Percentiles rank a stretch among this genome's conserved stretches.
phyloP scores from a whole-genome alignment of 2,329 filamentous ascomycete genomes.

The Botrytis tulipae region DNA sequence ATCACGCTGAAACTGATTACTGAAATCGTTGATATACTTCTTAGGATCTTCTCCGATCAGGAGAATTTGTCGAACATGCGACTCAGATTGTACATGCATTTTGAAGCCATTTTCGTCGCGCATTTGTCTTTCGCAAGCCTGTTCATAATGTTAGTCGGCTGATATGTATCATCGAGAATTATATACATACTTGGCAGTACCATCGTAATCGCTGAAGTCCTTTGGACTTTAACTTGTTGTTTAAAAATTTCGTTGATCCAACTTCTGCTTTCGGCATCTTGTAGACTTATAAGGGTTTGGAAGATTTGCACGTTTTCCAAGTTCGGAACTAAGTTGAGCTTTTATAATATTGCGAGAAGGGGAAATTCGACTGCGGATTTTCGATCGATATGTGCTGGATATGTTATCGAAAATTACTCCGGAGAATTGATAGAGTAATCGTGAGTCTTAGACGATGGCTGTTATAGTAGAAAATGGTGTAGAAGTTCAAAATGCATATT shows the following conservation, averaged over 20 bases:
- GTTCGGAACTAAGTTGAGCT: not conserved
- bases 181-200: constrained; percentile 69
- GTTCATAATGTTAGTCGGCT: constrained; percentile 32
- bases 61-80: constrained; percentile 86
- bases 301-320: not conserved
- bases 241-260: constrained; percentile 84
- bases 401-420: not conserved
- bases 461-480: not conserved
- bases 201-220: constrained; percentile 78
- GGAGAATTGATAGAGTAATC: too few species aligned
- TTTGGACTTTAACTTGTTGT: constrained; percentile 86
- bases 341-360: not conserved
- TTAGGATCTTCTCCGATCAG: constrained; percentile 83
- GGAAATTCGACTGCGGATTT: not conserved
- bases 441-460: not conserved
- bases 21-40: constrained; percentile 80
- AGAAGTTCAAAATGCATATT: constrained; percentile 7
- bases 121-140: constrained; percentile 73
- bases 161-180: not conserved
- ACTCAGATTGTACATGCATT: constrained; percentile 86
- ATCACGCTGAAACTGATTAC: constrained; percentile 75
- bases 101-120: constrained; percentile 90
- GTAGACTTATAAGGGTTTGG: constrained; percentile 31
- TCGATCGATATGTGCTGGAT: not conserved
- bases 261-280: constrained; percentile 91